Base-by-base conservation (phyloP, 495 filamentous ascomycete genomes). In the Penicillium malachiteum region DNA sequence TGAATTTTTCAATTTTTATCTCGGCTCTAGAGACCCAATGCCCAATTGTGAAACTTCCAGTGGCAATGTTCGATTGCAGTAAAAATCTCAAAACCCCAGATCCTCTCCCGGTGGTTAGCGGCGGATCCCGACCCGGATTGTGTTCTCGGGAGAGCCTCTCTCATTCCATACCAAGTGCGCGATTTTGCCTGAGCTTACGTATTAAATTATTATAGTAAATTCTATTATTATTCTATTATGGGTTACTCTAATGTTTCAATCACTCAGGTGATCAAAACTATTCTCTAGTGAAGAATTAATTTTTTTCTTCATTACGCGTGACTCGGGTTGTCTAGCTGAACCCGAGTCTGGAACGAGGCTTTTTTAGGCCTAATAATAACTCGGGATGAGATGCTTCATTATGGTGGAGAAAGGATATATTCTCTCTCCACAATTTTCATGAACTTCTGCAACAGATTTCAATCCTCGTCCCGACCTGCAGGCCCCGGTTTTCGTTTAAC, bases 81-180 rank as follows among this genome's bases (percentile, higher is more conserved):
- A 26, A 26, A 26, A 26, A 26, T 26, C 21, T 4, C 52, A 57
- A n/a, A n/a, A 64, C 61, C 64, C 64, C 62, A 67, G 64, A 65
- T 62, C 55, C 57, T 60, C 52, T 56, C 44, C 58, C 61, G 60
- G 48, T 57, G 57, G 48, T 48, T 62, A 65, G 65, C 54, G 64
- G 64, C 62, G 62, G 64, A 67, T 65, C 56, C 65, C 65, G 65
- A 65, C 50, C 59, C 65, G 62, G 62, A 21, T 50, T 14, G 37
- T 39, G 17, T 43, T 57, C 43, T 68, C 62, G 62, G 59, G 55
- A 57, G 7, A 13, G 12, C 34, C 34, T 33, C 50, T 55, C 47
- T 54, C 31, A 26, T 26, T 26, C 37, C 10, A 13, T 47, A 45
- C 40, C 40, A 5, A 16, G n/a, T 53, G 55, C 65, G 65, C 62